phyloP scores from a whole-genome alignment of 331 rosid genomes.

The Rosa hybrid region DNA sequence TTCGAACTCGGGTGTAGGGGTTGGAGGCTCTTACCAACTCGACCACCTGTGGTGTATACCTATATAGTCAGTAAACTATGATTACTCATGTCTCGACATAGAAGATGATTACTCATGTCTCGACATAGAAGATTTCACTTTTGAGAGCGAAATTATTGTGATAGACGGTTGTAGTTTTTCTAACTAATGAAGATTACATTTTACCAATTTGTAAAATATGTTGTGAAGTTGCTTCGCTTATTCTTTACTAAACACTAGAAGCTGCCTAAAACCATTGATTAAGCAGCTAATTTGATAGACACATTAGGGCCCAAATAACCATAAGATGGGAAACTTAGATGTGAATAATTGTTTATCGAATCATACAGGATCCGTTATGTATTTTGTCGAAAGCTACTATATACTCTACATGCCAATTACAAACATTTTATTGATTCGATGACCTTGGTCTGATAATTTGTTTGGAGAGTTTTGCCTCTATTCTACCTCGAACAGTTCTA shows the following conservation, averaged over 20 bases:
- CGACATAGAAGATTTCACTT: too few species aligned
- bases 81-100: too few species aligned
- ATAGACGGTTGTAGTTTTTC: not conserved
- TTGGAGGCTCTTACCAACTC: too few species aligned
- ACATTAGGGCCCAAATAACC: not conserved
- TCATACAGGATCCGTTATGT: not conserved
- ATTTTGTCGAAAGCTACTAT: not conserved
- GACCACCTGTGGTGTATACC: too few species aligned
- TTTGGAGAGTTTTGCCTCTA: conserved; percentile 59
- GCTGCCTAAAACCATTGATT: too few species aligned
- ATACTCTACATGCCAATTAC: not conserved
- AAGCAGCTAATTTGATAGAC: not conserved
- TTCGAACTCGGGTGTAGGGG: too few species aligned
- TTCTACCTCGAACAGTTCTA: conserved; percentile 67
- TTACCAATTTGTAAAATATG: not conserved
- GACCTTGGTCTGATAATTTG: conserved; percentile 26
- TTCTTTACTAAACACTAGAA: too few species aligned
- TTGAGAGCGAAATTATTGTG: too few species aligned
- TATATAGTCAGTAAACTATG: too few species aligned
- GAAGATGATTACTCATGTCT: too few species aligned
- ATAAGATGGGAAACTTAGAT: not conserved
- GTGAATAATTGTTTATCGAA: not conserved
- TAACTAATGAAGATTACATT: not conserved
- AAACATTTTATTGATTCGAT: not conserved
- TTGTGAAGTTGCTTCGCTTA: too few species aligned